Percentiles rank a stretch among this genome's conserved stretches.
Conservation (phyloP, 148 eudicot genomes). For the Suaeda aralocaspica region DNA sequence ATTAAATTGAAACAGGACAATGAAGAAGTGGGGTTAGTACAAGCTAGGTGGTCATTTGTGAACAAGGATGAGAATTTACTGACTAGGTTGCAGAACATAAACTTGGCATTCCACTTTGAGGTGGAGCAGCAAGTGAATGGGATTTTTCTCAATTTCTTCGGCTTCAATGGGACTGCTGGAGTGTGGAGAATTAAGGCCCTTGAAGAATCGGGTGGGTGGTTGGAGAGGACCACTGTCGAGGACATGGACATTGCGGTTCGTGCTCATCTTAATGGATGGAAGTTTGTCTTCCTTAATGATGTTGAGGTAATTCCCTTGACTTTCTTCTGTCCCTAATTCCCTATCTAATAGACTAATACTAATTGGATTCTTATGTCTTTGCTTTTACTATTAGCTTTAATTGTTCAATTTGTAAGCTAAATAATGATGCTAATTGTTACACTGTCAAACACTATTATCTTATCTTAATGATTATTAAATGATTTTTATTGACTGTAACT, state of each 20-base stretch:
- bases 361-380: conserved; percentile 19
- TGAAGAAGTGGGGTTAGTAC: conserved; percentile 86
- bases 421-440: background rate
- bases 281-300: conserved; percentile 89
- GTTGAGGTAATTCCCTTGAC: conserved; percentile 64
- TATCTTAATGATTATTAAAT: conserved; percentile 9
- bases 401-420: background rate
- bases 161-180: conserved; percentile 98
- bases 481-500: conserved; percentile 7
- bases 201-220: conserved; percentile 95
- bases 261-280: conserved; percentile 97
- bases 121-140: conserved; percentile 99
- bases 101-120: conserved; percentile 92
- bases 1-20: conserved; percentile 56
- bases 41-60: conserved; percentile 98
- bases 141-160: conserved; percentile 81
- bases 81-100: conserved; percentile 85
- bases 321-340: conserved; percentile 16
- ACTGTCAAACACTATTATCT: background rate
- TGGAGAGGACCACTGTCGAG: conserved; percentile 98
- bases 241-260: conserved; percentile 99
- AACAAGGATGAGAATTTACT: conserved; percentile 92
- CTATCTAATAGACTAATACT: too few species aligned
- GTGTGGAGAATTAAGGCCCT: conserved; percentile 97
- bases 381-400: conserved; percentile 17